Evolutionary conservation across 2,329 filamentous ascomycete species (phyloP).

Genomic region (Fusarium poae): DNA sequence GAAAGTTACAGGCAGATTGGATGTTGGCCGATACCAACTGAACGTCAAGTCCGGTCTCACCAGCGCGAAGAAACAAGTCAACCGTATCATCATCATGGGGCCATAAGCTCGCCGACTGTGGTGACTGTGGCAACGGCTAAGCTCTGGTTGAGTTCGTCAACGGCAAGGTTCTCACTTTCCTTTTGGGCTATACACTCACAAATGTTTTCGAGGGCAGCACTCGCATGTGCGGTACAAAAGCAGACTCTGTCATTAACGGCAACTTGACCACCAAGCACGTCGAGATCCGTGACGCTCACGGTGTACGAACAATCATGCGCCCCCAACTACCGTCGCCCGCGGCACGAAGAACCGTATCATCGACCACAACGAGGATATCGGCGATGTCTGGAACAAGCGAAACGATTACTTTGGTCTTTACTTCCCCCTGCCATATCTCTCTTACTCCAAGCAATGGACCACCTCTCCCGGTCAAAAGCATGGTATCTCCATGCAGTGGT

Average conservation of each 20-base stretch:
- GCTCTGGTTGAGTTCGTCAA: constrained; percentile 55
- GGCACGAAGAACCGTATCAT: constrained; percentile 59
- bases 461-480: constrained; percentile 76
- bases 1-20: constrained; percentile 36
- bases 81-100: constrained; percentile 50
- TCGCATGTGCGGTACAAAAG: constrained; percentile 54
- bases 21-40: constrained; percentile 47
- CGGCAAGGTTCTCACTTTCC: constrained; percentile 53
- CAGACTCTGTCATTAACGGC: constrained; percentile 44
- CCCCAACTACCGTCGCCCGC: constrained; percentile 60
- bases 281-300: constrained; percentile 22
- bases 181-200: constrained; percentile 53
- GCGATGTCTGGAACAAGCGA: constrained; percentile 71
- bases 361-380: constrained; percentile 56
- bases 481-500: constrained; percentile 73
- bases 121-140: constrained; percentile 52
- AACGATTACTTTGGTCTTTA: constrained; percentile 71
- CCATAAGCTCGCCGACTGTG: constrained; percentile 50
- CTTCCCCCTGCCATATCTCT: constrained; percentile 73
- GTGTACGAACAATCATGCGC: constrained; percentile 21
- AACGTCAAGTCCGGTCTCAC: constrained; percentile 44
- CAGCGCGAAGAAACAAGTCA: constrained; percentile 52
- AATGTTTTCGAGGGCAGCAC: constrained; percentile 54
- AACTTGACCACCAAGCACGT: constrained; percentile 36
- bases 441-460: constrained; percentile 72